phyloP scores from a whole-genome alignment of 192 early-diverging fungal species.

The Backusella tuberculispora region DNA sequence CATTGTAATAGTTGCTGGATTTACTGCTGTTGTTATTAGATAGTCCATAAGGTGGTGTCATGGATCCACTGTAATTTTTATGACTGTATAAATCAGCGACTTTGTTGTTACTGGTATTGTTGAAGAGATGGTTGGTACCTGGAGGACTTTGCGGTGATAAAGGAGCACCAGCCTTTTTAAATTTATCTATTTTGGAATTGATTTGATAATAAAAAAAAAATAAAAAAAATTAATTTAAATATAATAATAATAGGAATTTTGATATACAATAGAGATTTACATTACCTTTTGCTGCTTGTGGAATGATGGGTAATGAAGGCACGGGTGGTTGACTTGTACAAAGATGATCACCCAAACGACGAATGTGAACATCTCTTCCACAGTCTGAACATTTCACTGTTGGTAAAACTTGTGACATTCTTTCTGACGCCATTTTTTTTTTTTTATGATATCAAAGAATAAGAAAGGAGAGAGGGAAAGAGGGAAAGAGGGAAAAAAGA shows the following conservation, averaged over 20 bases:
- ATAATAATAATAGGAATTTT: neutral
- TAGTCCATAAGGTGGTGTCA: slow-evolving; percentile 11
- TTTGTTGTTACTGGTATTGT: neutral
- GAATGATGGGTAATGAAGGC: slow-evolving; percentile 40
- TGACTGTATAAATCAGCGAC: neutral
- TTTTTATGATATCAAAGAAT: neutral
- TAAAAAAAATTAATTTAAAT: too few relatives aligned
- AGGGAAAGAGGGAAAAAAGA: neutral
- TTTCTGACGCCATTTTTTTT: slow-evolving; percentile 26
- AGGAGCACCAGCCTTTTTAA: neutral
- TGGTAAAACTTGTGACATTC: slow-evolving; percentile 59
- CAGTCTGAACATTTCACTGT: slow-evolving; percentile 63
- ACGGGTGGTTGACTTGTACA: slow-evolving; percentile 55
- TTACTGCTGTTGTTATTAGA: neutral
- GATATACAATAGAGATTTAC: neutral
- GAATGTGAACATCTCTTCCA: slow-evolving; percentile 58
- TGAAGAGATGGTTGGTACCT: neutral
- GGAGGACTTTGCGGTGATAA: slow-evolving; percentile 10
- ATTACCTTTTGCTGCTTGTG: slow-evolving; percentile 18
- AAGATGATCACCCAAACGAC: slow-evolving; percentile 53
- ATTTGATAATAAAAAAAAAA: too few relatives aligned
- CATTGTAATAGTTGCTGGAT: neutral
- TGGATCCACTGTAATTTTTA: slow-evolving; percentile 4
- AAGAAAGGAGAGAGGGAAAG: slow-evolving; percentile 8
- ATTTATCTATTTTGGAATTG: neutral